These are phyloP conservation scores for Rhodomyrtus tomentosa DNA, from an alignment of 345 rosid genomes.

Conservation along the genomic window DNA sequence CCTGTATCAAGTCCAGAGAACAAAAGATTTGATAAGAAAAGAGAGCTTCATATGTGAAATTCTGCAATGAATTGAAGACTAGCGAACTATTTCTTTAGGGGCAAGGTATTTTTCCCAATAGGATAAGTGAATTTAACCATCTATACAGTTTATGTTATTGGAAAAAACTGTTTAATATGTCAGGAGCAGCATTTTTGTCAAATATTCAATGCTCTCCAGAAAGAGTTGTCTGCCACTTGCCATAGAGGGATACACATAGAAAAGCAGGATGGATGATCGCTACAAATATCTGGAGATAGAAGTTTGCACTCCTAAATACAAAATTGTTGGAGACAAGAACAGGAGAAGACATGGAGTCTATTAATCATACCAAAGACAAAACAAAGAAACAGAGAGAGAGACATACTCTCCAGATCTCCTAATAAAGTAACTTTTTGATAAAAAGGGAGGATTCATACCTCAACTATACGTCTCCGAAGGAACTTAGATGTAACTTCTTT, in stretches of 20 bases:
- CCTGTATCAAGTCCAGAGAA: slow-evolving; percentile 29
- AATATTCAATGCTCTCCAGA: neutral
- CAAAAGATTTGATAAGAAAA: neutral
- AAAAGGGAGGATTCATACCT: slow-evolving; percentile 40
- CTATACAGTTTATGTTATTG: neutral
- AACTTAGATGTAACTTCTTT: slow-evolving; percentile 87
- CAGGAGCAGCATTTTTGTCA: neutral
- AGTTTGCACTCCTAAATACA: neutral
- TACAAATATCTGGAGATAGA: neutral
- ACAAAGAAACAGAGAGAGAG: neutral
- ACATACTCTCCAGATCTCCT: neutral
- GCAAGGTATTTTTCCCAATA: neutral
- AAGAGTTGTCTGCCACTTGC: neutral
- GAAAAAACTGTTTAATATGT: neutral
- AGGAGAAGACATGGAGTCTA: neutral
- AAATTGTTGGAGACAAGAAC: neutral
- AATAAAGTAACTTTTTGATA: neutral
- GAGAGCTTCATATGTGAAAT: neutral
- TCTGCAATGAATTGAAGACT: neutral
- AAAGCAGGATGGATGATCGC: neutral
- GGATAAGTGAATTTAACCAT: neutral
- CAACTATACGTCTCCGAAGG: slow-evolving; percentile 80
- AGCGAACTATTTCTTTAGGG: neutral
- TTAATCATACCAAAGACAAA: neutral
- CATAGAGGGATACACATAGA: neutral